These are phyloP conservation scores for Psilocybe cubensis DNA, from an alignment of 768 basidiomycete genomes.

Conservation along the genomic window DNA sequence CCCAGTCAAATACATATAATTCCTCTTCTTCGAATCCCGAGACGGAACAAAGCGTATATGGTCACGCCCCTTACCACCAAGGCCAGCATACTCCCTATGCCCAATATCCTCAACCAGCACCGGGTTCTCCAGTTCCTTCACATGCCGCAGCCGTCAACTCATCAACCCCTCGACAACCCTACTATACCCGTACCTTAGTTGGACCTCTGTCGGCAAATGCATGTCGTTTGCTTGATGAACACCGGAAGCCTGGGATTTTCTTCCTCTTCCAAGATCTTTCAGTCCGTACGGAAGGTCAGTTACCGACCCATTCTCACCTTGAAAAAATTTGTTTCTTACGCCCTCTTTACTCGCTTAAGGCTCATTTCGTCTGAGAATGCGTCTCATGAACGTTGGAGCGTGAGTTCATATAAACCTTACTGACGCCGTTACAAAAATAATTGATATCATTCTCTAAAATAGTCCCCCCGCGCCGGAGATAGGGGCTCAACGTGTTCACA, in stretches of 20 bases:
- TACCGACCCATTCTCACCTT: background rate
- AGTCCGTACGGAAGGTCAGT: slow-evolving; percentile 86
- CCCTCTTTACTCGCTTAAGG: slow-evolving; percentile 46
- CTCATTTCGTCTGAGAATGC: slow-evolving; percentile 81
- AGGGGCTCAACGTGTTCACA: slow-evolving; percentile 68
- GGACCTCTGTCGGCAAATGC: slow-evolving; percentile 90
- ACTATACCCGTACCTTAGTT: slow-evolving; percentile 88
- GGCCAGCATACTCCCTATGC: slow-evolving; percentile 13
- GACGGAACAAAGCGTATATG: slow-evolving; percentile 14
- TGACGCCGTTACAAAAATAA: slow-evolving; percentile 10
- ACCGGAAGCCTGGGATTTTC: slow-evolving; percentile 86
- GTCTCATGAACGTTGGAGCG: slow-evolving; percentile 91
- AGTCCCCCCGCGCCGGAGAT: slow-evolving; percentile 77
- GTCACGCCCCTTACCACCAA: slow-evolving; percentile 14
- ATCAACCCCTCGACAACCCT: slow-evolving; percentile 66
- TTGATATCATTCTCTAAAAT: slow-evolving; percentile 17
- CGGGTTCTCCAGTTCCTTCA: slow-evolving; percentile 32
- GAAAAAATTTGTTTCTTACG: slow-evolving; percentile 8
- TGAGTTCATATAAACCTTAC: slow-evolving; percentile 50
- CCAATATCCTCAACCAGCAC: slow-evolving; percentile 20
- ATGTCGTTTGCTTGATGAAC: slow-evolving; percentile 81
- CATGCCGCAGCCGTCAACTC: slow-evolving; percentile 35
- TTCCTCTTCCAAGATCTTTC: slow-evolving; percentile 96
- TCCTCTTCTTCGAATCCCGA: slow-evolving; percentile 12
- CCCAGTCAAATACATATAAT: slow-evolving; percentile 20